Evolutionary conservation across 139 green algal genomes (phyloP).

Genomic region (Ulvella scutata): DNA sequence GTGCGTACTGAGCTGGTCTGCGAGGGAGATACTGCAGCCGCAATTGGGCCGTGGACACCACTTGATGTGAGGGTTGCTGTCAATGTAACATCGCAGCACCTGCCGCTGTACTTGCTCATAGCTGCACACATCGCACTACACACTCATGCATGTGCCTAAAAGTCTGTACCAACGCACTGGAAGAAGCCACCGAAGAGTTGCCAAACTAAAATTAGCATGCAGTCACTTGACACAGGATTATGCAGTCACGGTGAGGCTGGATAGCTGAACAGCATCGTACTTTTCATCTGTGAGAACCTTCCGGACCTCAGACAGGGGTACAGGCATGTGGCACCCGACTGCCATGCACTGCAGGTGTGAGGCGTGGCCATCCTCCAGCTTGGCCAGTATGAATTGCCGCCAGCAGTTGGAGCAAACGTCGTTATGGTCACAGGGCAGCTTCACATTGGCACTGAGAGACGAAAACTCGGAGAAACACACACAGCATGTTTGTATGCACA

Average conservation of each 20-base stretch:
- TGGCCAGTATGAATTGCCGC: not conserved
- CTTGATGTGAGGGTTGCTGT: constrained; percentile 1
- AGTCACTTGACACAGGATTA: not conserved
- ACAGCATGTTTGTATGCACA: not conserved
- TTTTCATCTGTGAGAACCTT: not conserved
- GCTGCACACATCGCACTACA: not conserved
- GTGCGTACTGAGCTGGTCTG: not conserved
- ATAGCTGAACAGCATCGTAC: not conserved
- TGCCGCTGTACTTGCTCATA: not conserved
- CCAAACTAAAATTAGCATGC: not conserved
- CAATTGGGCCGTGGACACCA: not conserved
- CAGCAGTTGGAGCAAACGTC: not conserved
- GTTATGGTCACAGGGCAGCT: not conserved
- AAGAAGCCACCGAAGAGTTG: not conserved
- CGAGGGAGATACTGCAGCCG: not conserved
- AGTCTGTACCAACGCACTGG: not conserved
- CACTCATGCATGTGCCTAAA: not conserved
- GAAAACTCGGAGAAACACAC: not conserved
- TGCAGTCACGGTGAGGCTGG: too few relatives aligned
- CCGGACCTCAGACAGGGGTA: not conserved
- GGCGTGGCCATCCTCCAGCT: not conserved
- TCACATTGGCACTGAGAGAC: not conserved
- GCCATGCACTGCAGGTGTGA: not conserved
- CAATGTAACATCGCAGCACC: not conserved
- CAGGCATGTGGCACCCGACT: not conserved